Conservation (phyloP, 495 filamentous ascomycete species). For the Trichoderma erinaceum region DNA sequence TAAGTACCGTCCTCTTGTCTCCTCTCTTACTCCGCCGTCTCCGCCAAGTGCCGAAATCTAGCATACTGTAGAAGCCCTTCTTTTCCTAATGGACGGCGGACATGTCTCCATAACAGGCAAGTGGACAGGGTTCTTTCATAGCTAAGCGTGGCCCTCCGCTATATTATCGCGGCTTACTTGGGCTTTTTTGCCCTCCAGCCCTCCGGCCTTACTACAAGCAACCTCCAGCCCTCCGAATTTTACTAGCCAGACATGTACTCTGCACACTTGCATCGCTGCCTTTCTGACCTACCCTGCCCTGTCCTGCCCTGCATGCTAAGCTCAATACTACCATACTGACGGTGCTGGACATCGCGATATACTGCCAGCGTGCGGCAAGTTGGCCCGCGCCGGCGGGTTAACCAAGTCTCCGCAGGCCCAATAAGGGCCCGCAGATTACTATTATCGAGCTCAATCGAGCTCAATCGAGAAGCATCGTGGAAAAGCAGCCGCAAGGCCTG, state of each 20-base stretch:
- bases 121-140: not conserved
- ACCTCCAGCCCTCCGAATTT: too few relatives aligned
- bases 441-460: not conserved
- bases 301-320: not conserved
- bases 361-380: not conserved
- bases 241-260: too few relatives aligned
- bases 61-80: not conserved
- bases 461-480: not conserved
- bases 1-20: not conserved
- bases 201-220: too few relatives aligned
- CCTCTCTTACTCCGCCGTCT: not conserved
- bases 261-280: too few relatives aligned
- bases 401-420: constrained; percentile 7
- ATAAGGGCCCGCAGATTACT: not conserved
- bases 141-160: not conserved
- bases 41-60: constrained; percentile 3
- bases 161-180: not conserved
- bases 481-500: not conserved
- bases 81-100: not conserved
- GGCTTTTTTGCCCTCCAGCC: too few relatives aligned
- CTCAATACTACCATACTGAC: not conserved
- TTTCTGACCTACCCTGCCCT: not conserved
- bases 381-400: constrained; percentile 7
- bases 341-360: not conserved
- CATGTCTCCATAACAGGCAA: not conserved